These are phyloP conservation scores for Dactylellina drechsleri DNA, from an alignment of 2,329 filamentous ascomycete species.

Conservation along the genomic window DNA sequence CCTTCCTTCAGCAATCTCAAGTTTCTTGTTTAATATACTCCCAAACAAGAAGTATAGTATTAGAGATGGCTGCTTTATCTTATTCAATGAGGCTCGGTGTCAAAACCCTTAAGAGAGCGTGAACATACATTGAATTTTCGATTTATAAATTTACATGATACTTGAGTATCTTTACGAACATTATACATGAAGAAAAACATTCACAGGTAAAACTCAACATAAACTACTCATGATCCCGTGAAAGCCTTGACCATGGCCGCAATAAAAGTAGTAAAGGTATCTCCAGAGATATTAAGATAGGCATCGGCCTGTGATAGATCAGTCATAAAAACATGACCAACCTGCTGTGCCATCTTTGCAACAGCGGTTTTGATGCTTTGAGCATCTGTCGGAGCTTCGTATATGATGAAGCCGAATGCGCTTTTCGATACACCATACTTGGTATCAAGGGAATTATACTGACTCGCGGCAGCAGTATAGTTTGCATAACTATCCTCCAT, in stretches of 20 bases:
- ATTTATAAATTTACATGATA: too few species aligned
- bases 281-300: slow-evolving; percentile 17
- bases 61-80: too few species aligned
- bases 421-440: slow-evolving; percentile 32
- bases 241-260: slow-evolving; percentile 44
- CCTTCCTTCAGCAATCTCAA: too few species aligned
- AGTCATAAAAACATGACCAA: slow-evolving; percentile 42
- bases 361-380: slow-evolving; percentile 21
- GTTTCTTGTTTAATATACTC: too few species aligned
- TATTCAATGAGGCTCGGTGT: too few species aligned
- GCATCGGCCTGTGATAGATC: slow-evolving; percentile 25
- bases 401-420: slow-evolving; percentile 40
- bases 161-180: too few species aligned
- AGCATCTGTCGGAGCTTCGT: slow-evolving; percentile 30
- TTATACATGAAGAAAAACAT: too few species aligned
- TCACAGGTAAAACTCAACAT: too few species aligned
- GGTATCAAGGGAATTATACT: slow-evolving; percentile 25
- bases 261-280: slow-evolving; percentile 28
- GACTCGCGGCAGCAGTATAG: slow-evolving; percentile 8
- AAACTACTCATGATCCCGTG: background rate
- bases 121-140: too few species aligned
- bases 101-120: too few species aligned
- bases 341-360: slow-evolving; percentile 35
- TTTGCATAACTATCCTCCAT: slow-evolving; percentile 34
- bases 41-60: too few species aligned